Percentiles rank a stretch among this genome's conserved stretches.
These are phyloP conservation scores for Colletotrichum costaricense DNA, from an alignment of 2,329 filamentous ascomycete genomes.

Conservation along the genomic window DNA sequence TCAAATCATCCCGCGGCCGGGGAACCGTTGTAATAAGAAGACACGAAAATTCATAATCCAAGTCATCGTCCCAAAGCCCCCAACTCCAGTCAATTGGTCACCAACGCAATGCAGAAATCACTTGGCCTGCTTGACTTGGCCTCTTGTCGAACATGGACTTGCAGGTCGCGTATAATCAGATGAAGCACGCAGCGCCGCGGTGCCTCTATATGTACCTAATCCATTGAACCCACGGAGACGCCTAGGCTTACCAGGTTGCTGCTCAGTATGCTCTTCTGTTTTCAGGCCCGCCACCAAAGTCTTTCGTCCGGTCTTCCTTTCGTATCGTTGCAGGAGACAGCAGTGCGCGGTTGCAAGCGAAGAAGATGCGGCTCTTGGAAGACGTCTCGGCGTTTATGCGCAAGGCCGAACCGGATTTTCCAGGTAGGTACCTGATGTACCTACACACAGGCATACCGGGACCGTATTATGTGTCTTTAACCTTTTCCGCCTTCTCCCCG, in stretches of 20 bases:
- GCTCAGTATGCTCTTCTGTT: background rate
- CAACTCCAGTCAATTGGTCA: background rate
- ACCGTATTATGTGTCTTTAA: background rate
- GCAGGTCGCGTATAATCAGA: background rate
- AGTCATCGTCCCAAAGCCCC: background rate
- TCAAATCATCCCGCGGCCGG: background rate
- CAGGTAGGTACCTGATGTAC: too few relatives aligned
- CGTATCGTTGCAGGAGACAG: background rate
- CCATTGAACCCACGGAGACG: background rate
- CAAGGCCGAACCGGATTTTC: background rate
- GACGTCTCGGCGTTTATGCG: conserved; percentile 23
- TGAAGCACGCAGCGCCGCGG: background rate
- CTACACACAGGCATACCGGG: too few relatives aligned
- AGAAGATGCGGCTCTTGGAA: conserved; percentile 25
- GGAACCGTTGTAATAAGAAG: background rate
- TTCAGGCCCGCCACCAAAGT: background rate
- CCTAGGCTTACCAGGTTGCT: background rate
- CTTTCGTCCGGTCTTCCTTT: background rate
- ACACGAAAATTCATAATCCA: background rate
- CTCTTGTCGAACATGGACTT: background rate
- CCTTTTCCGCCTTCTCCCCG: background rate
- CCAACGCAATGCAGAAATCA: background rate
- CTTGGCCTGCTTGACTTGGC: background rate
- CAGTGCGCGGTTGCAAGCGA: background rate
- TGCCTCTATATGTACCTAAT: background rate